A percentile compares a stretch with the other conserved stretches of the same genome.
Evolutionary conservation across 495 filamentous ascomycete species (phyloP).

Genomic region (Xylaria scruposa): DNA sequence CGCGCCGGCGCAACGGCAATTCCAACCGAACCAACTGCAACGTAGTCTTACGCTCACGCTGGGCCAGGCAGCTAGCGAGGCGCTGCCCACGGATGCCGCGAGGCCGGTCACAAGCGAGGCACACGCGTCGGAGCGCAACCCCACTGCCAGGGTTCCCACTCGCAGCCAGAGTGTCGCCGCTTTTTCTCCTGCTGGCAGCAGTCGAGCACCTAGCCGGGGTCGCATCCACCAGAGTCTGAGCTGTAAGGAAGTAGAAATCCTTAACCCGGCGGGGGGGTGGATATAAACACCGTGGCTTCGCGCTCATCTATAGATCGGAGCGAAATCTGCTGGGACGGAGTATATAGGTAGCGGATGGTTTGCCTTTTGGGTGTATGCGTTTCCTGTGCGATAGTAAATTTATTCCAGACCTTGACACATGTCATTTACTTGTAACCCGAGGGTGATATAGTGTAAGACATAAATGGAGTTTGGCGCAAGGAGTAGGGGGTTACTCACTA

Average conservation of each 20-base stretch:
- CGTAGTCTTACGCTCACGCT: background rate
- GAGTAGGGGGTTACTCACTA: background rate
- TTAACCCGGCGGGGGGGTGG: conserved; percentile 13
- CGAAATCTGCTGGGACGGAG: background rate
- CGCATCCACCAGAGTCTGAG: conserved; percentile 14
- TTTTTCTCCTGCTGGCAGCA: background rate
- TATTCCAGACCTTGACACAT: background rate
- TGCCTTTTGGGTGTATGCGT: background rate
- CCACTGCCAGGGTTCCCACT: background rate
- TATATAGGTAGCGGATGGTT: background rate
- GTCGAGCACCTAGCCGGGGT: background rate
- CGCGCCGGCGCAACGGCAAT: background rate
- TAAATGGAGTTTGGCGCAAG: background rate
- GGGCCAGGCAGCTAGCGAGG: conserved; percentile 18
- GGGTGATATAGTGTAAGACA: background rate
- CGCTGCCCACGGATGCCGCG: background rate
- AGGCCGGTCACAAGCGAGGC: conserved; percentile 8
- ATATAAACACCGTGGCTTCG: conserved; percentile 14
- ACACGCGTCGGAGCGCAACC: background rate
- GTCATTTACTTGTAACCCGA: background rate
- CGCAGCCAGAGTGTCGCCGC: background rate
- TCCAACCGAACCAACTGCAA: conserved; percentile 5
- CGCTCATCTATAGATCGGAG: background rate
- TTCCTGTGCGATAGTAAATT: background rate
- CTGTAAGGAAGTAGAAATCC: background rate